These are phyloP conservation scores for Hypseocharis bilobata DNA, from an alignment of 441 rosid genomes.

Conservation along the genomic window DNA sequence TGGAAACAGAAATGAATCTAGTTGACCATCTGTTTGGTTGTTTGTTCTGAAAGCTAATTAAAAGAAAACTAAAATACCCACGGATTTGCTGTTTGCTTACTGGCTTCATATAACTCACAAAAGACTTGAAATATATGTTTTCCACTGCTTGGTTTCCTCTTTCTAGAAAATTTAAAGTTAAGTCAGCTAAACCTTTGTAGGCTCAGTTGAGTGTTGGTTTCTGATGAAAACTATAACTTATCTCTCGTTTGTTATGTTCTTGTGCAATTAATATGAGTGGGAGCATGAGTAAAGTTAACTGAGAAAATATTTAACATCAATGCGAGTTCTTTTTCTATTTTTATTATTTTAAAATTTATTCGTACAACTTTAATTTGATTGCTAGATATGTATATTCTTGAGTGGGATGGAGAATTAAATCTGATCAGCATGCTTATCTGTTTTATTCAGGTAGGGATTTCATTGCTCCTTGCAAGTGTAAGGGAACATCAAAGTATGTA, in stretches of 20 bases:
- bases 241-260: background rate
- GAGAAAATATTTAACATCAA: background rate
- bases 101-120: too few species aligned
- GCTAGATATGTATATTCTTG: background rate
- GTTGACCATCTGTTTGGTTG: background rate
- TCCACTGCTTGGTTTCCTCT: background rate
- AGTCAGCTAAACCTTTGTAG: background rate
- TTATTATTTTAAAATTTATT: too few species aligned
- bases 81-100: too few species aligned
- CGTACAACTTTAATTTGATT: background rate
- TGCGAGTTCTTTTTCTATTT: background rate
- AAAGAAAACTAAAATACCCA: background rate
- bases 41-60: background rate
- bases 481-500: conserved; percentile 93
- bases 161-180: background rate
- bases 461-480: conserved; percentile 97
- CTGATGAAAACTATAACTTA: background rate
- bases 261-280: background rate
- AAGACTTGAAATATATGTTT: background rate
- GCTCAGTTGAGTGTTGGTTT: background rate
- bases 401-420: background rate
- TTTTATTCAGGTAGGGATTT: conserved; percentile 82
- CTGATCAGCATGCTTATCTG: conserved; percentile 5
- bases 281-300: background rate
- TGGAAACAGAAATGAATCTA: background rate